These are phyloP conservation scores for Xylaria sp. DNA, from an alignment of 2,329 filamentous ascomycete species.

Conservation along the genomic window DNA sequence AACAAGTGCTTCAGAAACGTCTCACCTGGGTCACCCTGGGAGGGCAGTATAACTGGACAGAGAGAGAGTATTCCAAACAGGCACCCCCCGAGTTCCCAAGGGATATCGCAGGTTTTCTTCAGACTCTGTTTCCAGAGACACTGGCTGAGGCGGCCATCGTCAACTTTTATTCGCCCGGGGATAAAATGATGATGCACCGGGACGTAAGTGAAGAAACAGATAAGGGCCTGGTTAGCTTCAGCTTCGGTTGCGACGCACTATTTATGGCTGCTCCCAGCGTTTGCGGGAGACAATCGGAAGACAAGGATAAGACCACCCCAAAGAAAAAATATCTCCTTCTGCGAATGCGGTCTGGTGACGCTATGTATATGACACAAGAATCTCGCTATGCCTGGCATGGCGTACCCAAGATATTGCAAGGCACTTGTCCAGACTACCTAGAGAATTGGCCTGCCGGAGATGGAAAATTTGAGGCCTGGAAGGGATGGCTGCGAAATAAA, in stretches of 20 bases:
- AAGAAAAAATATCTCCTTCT: constrained; percentile 63
- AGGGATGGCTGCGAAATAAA: constrained; percentile 86
- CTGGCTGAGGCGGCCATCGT: constrained; percentile 88
- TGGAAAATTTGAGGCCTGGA: constrained; percentile 70
- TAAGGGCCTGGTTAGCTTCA: constrained; percentile 81
- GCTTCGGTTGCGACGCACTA: constrained; percentile 86
- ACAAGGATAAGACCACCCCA: constrained; percentile 17
- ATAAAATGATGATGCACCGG: constrained; percentile 90
- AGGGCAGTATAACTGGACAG: constrained; percentile 96
- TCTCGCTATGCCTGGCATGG: constrained; percentile 94
- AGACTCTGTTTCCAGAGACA: constrained; percentile 75
- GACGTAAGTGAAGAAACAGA: constrained; percentile 89
- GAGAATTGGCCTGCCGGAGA: constrained; percentile 72
- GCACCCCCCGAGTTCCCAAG: constrained; percentile 73
- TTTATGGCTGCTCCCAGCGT: constrained; percentile 78
- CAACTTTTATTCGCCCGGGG: constrained; percentile 89
- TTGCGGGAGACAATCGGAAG: constrained; percentile 11
- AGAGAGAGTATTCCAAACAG: constrained; percentile 77
- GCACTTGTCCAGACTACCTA: constrained; percentile 78
- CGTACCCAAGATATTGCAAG: constrained; percentile 82
- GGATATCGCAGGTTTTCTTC: constrained; percentile 73
- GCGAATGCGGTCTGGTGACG: constrained; percentile 82
- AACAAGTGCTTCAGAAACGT: constrained; percentile 76
- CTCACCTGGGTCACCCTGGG: constrained; percentile 94
- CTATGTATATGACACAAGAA: constrained; percentile 83